Conservation (phyloP, 2,329 filamentous ascomycete genomes). For the Arthrobotrys pseudoclavata region DNA sequence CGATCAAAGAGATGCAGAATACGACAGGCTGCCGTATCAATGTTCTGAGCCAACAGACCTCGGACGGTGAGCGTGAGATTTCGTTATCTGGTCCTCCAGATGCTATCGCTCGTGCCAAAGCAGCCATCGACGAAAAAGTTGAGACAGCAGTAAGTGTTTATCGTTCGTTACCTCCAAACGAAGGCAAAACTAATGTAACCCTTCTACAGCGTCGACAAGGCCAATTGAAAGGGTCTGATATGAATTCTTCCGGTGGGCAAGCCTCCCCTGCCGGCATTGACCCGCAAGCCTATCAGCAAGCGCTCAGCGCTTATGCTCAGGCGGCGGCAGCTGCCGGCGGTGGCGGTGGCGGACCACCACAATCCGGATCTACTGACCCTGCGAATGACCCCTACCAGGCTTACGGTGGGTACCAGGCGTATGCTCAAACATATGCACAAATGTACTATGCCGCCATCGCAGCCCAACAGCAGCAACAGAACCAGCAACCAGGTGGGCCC, state of each 20-base stretch:
- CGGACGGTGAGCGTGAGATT: slow-evolving; percentile 86
- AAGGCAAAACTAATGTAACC: slow-evolving; percentile 16
- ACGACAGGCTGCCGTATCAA: slow-evolving; percentile 94
- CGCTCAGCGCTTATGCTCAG: slow-evolving; percentile 51
- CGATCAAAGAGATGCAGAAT: slow-evolving; percentile 93
- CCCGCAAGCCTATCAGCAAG: slow-evolving; percentile 52
- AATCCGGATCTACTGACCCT: slow-evolving; percentile 50
- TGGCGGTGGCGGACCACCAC: slow-evolving; percentile 25
- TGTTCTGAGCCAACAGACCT: slow-evolving; percentile 83
- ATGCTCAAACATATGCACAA: slow-evolving; percentile 63
- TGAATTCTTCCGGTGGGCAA: slow-evolving; percentile 29
- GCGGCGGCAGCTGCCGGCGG: slow-evolving; percentile 49
- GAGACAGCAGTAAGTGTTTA: slow-evolving; percentile 80
- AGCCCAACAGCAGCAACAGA: slow-evolving; percentile 62
- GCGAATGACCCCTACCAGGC: slow-evolving; percentile 63
- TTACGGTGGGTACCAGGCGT: slow-evolving; percentile 64
- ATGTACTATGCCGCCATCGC: slow-evolving; percentile 64
- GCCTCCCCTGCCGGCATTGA: slow-evolving; percentile 27
- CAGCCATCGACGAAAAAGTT: slow-evolving; percentile 90
- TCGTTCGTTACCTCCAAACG: background rate
- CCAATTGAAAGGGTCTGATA: slow-evolving; percentile 49
- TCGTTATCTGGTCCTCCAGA: slow-evolving; percentile 83
- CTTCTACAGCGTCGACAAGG: slow-evolving; percentile 53
- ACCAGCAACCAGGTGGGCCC: slow-evolving; percentile 49
- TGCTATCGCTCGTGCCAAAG: slow-evolving; percentile 83